Evolutionary conservation across 2,329 filamentous ascomycete species (phyloP).

Genomic region (Gremmenia infestans): DNA sequence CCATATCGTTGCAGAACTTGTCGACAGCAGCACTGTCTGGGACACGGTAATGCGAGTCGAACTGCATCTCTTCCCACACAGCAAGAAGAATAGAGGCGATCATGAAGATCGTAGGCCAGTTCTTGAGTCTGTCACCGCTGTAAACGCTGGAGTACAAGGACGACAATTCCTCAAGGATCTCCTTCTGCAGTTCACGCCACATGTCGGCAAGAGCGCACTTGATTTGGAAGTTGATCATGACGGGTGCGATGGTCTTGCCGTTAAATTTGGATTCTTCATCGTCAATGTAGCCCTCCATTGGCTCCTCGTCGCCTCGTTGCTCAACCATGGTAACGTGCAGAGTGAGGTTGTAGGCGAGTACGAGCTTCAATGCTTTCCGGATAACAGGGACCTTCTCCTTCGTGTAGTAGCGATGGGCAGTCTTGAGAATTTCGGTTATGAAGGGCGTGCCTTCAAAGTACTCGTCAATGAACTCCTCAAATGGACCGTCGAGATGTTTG

Average conservation of each 20-base stretch:
- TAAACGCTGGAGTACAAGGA: constrained; percentile 95
- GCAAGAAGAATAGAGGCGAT: constrained; percentile 86
- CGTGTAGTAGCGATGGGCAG: constrained; percentile 85
- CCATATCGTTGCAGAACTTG: constrained; percentile 97
- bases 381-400: constrained; percentile 86
- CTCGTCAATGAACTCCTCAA: constrained; percentile 90
- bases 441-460: constrained; percentile 96
- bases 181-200: constrained; percentile 97
- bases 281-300: constrained; percentile 76
- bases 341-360: constrained; percentile 93
- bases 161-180: constrained; percentile 91
- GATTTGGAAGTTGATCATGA: constrained; percentile 99
- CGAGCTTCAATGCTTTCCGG: constrained; percentile 90
- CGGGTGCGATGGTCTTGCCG: constrained; percentile 86
- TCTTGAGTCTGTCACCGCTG: constrained; percentile 94
- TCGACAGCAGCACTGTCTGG: constrained; percentile 78
- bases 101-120: constrained; percentile 99
- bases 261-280: constrained; percentile 82
- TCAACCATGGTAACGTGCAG: constrained; percentile 93
- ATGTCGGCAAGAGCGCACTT: constrained; percentile 96
- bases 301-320: constrained; percentile 75
- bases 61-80: constrained; percentile 98
- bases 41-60: constrained; percentile 93
- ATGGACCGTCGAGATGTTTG: constrained; percentile 86
- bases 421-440: constrained; percentile 93